These are phyloP conservation scores for Xylariaceae sp. DNA, from an alignment of 2,329 filamentous ascomycete genomes.

Conservation along the genomic window DNA sequence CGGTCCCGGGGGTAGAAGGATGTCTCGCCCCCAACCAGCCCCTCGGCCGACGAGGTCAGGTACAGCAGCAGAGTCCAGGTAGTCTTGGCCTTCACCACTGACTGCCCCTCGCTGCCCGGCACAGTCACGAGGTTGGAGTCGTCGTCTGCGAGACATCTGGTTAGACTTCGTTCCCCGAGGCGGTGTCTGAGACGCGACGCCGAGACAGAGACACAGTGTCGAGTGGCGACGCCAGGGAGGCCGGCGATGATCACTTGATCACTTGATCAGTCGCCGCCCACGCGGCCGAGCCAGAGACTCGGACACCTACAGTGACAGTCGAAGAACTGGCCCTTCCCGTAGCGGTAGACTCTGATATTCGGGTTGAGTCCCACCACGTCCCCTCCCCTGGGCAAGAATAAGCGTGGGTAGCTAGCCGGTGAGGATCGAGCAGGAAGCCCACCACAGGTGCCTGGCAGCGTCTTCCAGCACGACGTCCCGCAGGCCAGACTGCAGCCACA, in stretches of 20 bases:
- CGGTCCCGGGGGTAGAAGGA: constrained; percentile 76
- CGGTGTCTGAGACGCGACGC: no score
- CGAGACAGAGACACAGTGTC: constrained; percentile 1
- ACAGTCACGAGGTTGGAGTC: constrained; percentile 70
- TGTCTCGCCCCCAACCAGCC: constrained; percentile 79
- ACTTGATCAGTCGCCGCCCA: no score
- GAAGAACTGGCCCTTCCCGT: constrained; percentile 81
- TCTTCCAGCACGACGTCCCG: constrained; percentile 47
- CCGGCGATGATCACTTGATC: background rate
- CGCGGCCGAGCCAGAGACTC: background rate
- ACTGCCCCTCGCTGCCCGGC: constrained; percentile 27
- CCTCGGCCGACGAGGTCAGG: constrained; percentile 65
- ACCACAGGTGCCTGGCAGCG: constrained; percentile 38
- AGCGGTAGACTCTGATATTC: constrained; percentile 85
- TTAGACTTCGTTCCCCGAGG: background rate
- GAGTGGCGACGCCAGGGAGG: background rate
- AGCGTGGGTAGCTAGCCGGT: background rate
- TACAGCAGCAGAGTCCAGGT: constrained; percentile 92
- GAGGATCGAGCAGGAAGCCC: constrained; percentile 16
- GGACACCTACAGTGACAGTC: constrained; percentile 73
- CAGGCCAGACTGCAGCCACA: constrained; percentile 75
- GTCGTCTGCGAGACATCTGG: constrained; percentile 77
- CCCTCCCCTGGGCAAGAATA: constrained; percentile 58
- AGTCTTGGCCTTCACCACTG: constrained; percentile 52
- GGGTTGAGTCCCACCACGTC: constrained; percentile 77